phyloP scores from a whole-genome alignment of 768 basidiomycete species.

The Auricularia auricula-judae region DNA sequence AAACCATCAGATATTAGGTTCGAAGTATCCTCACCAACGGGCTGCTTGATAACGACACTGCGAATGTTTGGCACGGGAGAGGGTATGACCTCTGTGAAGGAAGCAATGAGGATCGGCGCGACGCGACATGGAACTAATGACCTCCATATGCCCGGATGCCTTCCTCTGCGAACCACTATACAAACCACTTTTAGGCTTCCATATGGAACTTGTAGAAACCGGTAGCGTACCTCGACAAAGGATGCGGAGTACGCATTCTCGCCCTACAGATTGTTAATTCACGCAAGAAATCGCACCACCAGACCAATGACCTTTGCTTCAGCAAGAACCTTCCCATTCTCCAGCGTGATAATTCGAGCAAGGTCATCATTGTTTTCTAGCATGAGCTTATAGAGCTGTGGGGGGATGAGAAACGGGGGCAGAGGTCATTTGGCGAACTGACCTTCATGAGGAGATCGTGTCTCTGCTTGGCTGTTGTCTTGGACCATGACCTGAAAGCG shows the following conservation, averaged over 20 bases:
- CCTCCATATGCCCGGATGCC: slow-evolving; percentile 88
- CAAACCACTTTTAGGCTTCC: slow-evolving; percentile 6
- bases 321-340: slow-evolving; percentile 86
- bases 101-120: background rate
- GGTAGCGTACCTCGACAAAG: slow-evolving; percentile 52
- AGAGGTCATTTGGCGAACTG: background rate
- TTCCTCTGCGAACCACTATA: slow-evolving; percentile 86
- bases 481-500: slow-evolving; percentile 79
- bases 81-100: slow-evolving; percentile 63
- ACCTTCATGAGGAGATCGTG: slow-evolving; percentile 71
- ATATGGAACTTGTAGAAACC: slow-evolving; percentile 18
- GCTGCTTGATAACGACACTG: slow-evolving; percentile 89
- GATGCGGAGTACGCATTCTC: slow-evolving; percentile 82
- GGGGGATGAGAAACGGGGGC: background rate
- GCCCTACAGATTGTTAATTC: slow-evolving; percentile 30
- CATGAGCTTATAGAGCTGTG: slow-evolving; percentile 57
- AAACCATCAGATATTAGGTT: too few relatives aligned
- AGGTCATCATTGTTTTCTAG: slow-evolving; percentile 79
- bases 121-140: slow-evolving; percentile 17
- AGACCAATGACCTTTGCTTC: slow-evolving; percentile 57
- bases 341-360: slow-evolving; percentile 57
- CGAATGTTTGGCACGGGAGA: slow-evolving; percentile 56
- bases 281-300: background rate
- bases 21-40: slow-evolving; percentile 39
- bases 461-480: slow-evolving; percentile 78